Percentiles rank a stretch among this genome's conserved stretches.
phyloP scores from a whole-genome alignment of 2,329 filamentous ascomycete species.

The Xylaria polymorpha region DNA sequence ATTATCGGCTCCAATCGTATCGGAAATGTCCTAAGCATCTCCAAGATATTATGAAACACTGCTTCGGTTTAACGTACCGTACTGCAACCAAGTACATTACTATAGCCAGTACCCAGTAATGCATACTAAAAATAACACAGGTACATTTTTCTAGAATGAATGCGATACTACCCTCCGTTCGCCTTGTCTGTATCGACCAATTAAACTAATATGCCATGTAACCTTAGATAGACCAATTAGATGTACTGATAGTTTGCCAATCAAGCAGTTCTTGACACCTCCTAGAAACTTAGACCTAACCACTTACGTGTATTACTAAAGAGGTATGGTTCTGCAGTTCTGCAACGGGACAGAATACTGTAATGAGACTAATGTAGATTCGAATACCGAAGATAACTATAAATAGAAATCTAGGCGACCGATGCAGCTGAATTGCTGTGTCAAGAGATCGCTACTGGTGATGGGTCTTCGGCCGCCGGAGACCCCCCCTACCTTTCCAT shows the following conservation, averaged over 20 bases:
- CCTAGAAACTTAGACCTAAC: not conserved
- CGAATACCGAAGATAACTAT: not conserved
- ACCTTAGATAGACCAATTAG: no score
- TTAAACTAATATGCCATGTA: no score
- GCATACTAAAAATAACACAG: no score
- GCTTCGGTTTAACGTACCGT: not conserved
- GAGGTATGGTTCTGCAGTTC: not conserved
- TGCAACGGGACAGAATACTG: not conserved
- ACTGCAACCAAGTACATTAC: no score
- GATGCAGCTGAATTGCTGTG: not conserved
- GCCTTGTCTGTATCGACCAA: no score
- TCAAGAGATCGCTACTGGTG: not conserved
- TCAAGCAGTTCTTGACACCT: not conserved
- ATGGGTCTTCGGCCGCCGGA: not conserved
- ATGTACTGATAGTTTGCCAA: no score
- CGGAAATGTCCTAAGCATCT: not conserved
- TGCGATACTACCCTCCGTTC: no score
- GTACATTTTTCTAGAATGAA: not conserved
- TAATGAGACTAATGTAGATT: no score
- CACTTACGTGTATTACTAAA: not conserved
- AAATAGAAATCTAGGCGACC: not conserved
- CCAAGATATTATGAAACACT: not conserved
- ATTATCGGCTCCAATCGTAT: not conserved
- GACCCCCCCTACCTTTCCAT: not conserved
- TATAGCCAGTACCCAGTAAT: no score